Percentiles rank a stretch among this genome's conserved stretches.
Conservation (phyloP, 1,139 yeast genomes). For the Eremothecium sinecaudum region DNA sequence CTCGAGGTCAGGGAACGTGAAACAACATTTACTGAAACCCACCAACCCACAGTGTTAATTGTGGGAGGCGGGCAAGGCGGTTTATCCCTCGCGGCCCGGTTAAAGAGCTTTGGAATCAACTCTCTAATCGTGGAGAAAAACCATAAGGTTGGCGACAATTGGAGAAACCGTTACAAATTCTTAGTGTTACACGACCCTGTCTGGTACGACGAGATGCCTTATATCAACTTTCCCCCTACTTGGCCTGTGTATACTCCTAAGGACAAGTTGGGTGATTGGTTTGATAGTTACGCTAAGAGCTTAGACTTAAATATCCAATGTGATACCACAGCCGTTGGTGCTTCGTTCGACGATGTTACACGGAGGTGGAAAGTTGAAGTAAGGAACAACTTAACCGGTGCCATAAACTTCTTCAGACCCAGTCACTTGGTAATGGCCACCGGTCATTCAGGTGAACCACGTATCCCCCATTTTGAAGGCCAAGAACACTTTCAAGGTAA, state of each 20-base stretch:
- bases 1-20: constrained; percentile 27
- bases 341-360: constrained; percentile 29
- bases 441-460: constrained; percentile 39
- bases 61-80: constrained; percentile 43
- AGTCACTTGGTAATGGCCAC: constrained; percentile 36
- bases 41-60: constrained; percentile 35
- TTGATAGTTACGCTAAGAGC: constrained; percentile 35
- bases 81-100: constrained; percentile 35
- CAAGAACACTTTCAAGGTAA: constrained; percentile 35
- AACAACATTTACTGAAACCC: constrained; percentile 24
- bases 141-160: constrained; percentile 36
- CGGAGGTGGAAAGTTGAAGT: constrained; percentile 33
- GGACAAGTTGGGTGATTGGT: constrained; percentile 38
- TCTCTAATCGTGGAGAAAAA: constrained; percentile 35
- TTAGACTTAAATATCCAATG: constrained; percentile 37
- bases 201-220: constrained; percentile 37
- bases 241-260: constrained; percentile 39
- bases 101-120: constrained; percentile 35
- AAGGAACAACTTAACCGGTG: constrained; percentile 22
- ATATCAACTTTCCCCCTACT: constrained; percentile 34
- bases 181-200: constrained; percentile 39
- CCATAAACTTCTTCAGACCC: constrained; percentile 21
- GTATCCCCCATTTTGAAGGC: constrained; percentile 34
- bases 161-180: constrained; percentile 39
- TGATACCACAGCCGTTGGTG: constrained; percentile 29